Conservation (phyloP, 1,284 basidiomycete species). For the Tranzscheliella williamsii region DNA sequence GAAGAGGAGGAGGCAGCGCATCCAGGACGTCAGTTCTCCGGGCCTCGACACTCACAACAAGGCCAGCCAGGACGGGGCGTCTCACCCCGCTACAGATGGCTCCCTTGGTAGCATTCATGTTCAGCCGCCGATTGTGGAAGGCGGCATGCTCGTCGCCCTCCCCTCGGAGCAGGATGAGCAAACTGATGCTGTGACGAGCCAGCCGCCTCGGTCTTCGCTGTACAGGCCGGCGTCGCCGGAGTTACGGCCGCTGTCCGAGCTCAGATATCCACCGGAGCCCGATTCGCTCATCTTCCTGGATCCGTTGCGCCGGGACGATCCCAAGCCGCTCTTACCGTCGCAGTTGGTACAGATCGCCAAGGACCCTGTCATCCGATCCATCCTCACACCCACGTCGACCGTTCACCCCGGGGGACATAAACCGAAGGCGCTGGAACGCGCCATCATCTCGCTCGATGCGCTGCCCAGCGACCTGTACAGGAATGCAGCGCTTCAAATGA, state of each 20-base stretch:
- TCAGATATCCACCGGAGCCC: constrained; percentile 54
- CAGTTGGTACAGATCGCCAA: constrained; percentile 50
- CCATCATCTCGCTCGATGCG: constrained; percentile 48
- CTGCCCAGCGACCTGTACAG: constrained; percentile 52
- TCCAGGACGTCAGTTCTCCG: constrained; percentile 15
- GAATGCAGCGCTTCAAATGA: constrained; percentile 55
- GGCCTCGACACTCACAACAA: not conserved
- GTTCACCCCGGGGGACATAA: constrained; percentile 41
- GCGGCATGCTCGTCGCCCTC: not conserved
- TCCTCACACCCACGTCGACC: constrained; percentile 34
- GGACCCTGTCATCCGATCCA: constrained; percentile 42
- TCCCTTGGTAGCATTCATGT: not conserved
- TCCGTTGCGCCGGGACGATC: constrained; percentile 54
- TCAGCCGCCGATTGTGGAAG: not conserved
- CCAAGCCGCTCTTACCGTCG: constrained; percentile 48
- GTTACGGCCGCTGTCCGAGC: constrained; percentile 41
- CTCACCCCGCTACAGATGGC: not conserved
- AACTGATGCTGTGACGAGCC: too few species aligned
- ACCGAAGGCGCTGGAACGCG: constrained; percentile 35
- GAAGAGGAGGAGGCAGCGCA: constrained; percentile 40
- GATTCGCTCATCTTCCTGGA: constrained; percentile 58
- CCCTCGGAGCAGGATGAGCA: not conserved
- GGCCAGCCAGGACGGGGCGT: too few species aligned
- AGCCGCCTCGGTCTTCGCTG: constrained; percentile 8
- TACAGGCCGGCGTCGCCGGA: constrained; percentile 38